phyloP scores from a whole-genome alignment of 257 asterid species.

The Vinca minor region DNA sequence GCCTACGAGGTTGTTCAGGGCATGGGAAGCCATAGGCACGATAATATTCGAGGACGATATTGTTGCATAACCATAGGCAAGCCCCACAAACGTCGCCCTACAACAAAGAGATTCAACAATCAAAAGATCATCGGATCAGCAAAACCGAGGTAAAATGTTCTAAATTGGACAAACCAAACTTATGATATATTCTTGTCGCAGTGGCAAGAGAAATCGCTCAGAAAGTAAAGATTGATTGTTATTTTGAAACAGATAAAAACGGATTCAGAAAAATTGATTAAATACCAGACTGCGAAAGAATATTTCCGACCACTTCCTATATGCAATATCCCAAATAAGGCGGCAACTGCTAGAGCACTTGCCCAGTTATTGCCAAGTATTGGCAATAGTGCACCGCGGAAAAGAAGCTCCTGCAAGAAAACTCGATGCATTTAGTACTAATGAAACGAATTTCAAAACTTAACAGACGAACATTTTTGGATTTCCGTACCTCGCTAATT shows the following conservation, averaged over 20 bases:
- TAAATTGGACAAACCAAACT: not conserved
- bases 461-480: not conserved
- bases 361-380: constrained; percentile 48
- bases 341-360: constrained; percentile 51
- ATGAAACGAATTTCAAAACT: not conserved
- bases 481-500: constrained; percentile 52
- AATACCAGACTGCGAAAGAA: constrained; percentile 79
- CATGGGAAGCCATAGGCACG: constrained; percentile 86
- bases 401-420: constrained; percentile 60
- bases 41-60: constrained; percentile 39
- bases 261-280: not conserved
- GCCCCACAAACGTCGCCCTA: constrained; percentile 92
- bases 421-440: constrained; percentile 8
- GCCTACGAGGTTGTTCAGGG: constrained; percentile 68
- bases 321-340: constrained; percentile 71
- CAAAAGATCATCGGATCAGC: not conserved
- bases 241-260: not conserved
- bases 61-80: constrained; percentile 63
- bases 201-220: not conserved
- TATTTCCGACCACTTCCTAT: constrained; percentile 81
- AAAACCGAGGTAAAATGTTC: not conserved
- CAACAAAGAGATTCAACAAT: constrained; percentile 2
- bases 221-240: not conserved
- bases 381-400: constrained; percentile 84
- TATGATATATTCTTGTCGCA: not conserved